A percentile compares a stretch with the other conserved stretches of the same genome.
Evolutionary conservation across 2,329 filamentous ascomycete species (phyloP).

Genomic region (Clarireedia monteithiana): DNA sequence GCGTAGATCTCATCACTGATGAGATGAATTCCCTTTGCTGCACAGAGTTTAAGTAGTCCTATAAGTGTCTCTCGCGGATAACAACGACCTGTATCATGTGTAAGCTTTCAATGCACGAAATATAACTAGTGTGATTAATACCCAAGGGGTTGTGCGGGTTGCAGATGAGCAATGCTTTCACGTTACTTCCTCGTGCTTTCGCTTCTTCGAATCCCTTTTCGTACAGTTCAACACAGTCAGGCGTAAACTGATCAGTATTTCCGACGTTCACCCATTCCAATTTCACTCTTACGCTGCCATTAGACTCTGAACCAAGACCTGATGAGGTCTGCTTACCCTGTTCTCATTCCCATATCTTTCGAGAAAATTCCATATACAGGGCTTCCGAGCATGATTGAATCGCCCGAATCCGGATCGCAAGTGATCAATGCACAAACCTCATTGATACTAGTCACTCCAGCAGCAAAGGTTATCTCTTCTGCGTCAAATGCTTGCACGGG

Average conservation of each 20-base stretch:
- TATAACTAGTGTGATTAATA: slow-evolving; percentile 32
- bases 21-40: slow-evolving; percentile 37
- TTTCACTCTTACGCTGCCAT: too few relatives aligned
- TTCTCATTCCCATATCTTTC: slow-evolving; percentile 35
- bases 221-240: not conserved
- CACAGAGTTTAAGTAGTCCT: slow-evolving; percentile 33
- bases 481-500: slow-evolving; percentile 30
- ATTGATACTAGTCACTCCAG: slow-evolving; percentile 34
- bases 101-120: slow-evolving; percentile 24
- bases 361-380: slow-evolving; percentile 43
- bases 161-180: not conserved
- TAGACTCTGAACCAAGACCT: too few relatives aligned
- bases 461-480: slow-evolving; percentile 34
- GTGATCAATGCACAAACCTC: slow-evolving; percentile 34
- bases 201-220: not conserved
- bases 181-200: not conserved
- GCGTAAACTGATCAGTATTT: not conserved
- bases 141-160: slow-evolving; percentile 17
- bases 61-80: slow-evolving; percentile 21
- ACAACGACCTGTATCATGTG: slow-evolving; percentile 11
- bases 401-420: slow-evolving; percentile 34
- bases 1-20: slow-evolving; percentile 45
- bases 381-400: slow-evolving; percentile 38
- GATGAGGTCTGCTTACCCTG: not conserved
- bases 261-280: too few relatives aligned